Conservation (phyloP, 2,329 filamentous ascomycete genomes). For the Coniochaeta sp. region DNA sequence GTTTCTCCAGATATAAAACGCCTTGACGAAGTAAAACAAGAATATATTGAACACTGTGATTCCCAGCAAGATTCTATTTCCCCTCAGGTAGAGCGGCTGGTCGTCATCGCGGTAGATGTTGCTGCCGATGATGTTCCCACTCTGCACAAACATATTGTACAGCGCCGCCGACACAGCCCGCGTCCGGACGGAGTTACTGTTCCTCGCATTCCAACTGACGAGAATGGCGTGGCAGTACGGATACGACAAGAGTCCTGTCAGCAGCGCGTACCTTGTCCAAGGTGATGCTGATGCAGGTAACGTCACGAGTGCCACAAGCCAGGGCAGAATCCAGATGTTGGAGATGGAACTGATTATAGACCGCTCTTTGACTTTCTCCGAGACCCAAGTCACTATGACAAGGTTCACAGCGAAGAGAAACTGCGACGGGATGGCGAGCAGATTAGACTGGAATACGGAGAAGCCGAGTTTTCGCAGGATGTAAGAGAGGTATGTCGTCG, state of each 20-base stretch:
- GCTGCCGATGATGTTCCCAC: conserved; percentile 16
- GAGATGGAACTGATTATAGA: conserved; percentile 28
- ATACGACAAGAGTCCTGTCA: not conserved
- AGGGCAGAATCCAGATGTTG: conserved; percentile 36
- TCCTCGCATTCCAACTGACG: conserved; percentile 48
- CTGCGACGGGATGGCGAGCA: conserved; percentile 33
- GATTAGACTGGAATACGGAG: conserved; percentile 35
- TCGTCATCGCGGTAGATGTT: conserved; percentile 26
- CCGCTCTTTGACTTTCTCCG: conserved; percentile 30
- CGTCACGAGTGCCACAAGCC: conserved; percentile 26
- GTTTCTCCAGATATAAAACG: conserved; percentile 45
- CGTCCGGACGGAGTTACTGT: conserved; percentile 49
- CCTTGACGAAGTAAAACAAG: conserved; percentile 39
- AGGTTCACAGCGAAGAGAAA: conserved; percentile 27
- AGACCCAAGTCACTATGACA: conserved; percentile 36
- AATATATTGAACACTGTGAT: conserved; percentile 38
- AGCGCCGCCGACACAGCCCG: conserved; percentile 48
- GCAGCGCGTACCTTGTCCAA: not conserved
- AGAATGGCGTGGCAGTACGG: conserved; percentile 37
- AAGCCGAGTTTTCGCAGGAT: conserved; percentile 35
- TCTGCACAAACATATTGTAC: conserved; percentile 39
- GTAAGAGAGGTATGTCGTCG: conserved; percentile 35
- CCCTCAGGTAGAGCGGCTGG: conserved; percentile 10
- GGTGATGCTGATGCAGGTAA: conserved; percentile 16
- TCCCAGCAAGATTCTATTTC: conserved; percentile 13